phyloP scores from a whole-genome alignment of 768 basidiomycete species.

The Termitomyces titanicus region DNA sequence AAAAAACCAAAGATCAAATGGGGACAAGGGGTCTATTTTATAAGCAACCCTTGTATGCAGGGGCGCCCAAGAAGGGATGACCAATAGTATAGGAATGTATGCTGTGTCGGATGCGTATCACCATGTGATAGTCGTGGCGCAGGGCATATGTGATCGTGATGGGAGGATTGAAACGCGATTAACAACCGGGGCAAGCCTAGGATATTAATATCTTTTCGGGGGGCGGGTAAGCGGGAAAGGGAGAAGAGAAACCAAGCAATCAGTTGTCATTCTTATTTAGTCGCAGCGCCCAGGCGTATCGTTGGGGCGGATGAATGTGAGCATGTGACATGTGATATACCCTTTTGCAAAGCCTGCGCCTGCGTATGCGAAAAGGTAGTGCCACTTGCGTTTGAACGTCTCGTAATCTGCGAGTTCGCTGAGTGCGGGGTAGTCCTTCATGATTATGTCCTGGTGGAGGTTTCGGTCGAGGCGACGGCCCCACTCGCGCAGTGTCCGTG shows the following conservation, averaged over 20 bases:
- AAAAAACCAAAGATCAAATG: background rate
- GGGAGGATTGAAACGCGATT: background rate
- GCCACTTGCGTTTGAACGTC: constrained; percentile 79
- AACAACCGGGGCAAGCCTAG: constrained; percentile 1
- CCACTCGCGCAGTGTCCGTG: constrained; percentile 93
- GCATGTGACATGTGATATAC: constrained; percentile 81
- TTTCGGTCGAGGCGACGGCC: constrained; percentile 70
- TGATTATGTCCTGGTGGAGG: constrained; percentile 52
- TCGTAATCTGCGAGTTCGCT: constrained; percentile 54
- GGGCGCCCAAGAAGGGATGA: constrained; percentile 1
- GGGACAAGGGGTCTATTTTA: constrained; percentile 1
- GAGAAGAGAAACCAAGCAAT: background rate
- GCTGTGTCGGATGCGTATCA: background rate
- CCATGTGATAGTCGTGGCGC: constrained; percentile 3
- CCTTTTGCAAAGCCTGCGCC: constrained; percentile 77
- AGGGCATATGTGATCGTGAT: background rate
- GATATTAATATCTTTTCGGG: background rate
- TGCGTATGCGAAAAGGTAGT: constrained; percentile 80
- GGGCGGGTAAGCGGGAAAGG: background rate
- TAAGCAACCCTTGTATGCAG: constrained; percentile 1
- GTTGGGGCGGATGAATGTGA: constrained; percentile 66
- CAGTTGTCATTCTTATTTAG: constrained; percentile 21
- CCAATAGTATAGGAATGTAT: background rate
- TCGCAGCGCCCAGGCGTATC: constrained; percentile 40
- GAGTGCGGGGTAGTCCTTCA: constrained; percentile 58